Percentiles rank a stretch among this genome's conserved stretches.
These are phyloP conservation scores for Cladosporium sp. DNA, from an alignment of 2,329 filamentous ascomycete genomes.

Conservation along the genomic window DNA sequence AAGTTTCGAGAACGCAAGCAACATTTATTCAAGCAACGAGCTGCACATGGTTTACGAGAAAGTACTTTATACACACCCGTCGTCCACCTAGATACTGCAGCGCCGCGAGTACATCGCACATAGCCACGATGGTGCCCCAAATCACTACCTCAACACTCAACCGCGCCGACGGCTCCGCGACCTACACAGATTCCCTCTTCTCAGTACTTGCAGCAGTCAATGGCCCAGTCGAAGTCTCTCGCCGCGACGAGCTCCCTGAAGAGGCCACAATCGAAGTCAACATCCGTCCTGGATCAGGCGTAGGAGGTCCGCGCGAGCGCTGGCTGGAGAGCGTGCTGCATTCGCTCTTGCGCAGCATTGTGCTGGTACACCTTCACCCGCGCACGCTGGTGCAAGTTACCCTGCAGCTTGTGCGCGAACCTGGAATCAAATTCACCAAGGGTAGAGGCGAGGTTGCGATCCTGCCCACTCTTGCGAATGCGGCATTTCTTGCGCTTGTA, in stretches of 20 bases:
- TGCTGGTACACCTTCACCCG: constrained; percentile 74
- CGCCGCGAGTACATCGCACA: background rate
- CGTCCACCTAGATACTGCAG: background rate
- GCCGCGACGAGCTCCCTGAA: constrained; percentile 87
- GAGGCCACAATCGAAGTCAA: constrained; percentile 89
- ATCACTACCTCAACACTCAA: constrained; percentile 53
- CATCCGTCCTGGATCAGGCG: constrained; percentile 80
- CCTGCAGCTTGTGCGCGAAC: constrained; percentile 62
- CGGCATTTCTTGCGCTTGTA: constrained; percentile 74
- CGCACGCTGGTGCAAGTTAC: constrained; percentile 78
- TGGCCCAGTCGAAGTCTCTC: constrained; percentile 85
- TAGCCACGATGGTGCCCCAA: constrained; percentile 27
- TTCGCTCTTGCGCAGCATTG: constrained; percentile 70
- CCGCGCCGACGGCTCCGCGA: constrained; percentile 78
- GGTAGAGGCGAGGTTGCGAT: constrained; percentile 69
- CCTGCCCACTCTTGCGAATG: constrained; percentile 80
- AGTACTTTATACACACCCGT: background rate
- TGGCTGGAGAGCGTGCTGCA: constrained; percentile 79
- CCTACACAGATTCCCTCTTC: constrained; percentile 74
- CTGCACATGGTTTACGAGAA: background rate
- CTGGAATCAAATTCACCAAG: constrained; percentile 58
- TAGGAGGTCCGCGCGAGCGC: constrained; percentile 64
- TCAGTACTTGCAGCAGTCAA: constrained; percentile 84
- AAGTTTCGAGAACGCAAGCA: constrained; percentile 10
- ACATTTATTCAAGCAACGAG: background rate